Base-by-base conservation (phyloP, 1,139 yeast genomes). In the Candida smagusa region DNA sequence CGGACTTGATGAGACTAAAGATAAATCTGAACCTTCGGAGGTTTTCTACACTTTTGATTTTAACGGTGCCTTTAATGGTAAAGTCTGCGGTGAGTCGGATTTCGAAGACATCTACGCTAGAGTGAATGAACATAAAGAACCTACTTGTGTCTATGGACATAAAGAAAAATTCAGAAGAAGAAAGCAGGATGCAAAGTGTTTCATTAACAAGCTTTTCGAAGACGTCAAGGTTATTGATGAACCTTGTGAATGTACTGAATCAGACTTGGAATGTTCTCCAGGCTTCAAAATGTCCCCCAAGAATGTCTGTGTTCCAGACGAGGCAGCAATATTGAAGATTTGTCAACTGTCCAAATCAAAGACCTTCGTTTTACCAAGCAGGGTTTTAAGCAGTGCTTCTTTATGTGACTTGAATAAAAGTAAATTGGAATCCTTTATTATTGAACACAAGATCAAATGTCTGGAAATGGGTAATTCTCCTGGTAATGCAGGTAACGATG, bases 101-200 rank as follows among this genome's bases (percentile, higher is more conserved):
- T 70, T 81, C 50, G 96, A 88, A 59, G 72, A 69, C n/a, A 74
- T 87, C 70, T 70, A 68, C 43, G 84, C 86, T 1, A 68, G 88
- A 49, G 63, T 69, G 29, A 69, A 72, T 12, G 54, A 53, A 1
- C 63, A 70, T n/a, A 63, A 69, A 5, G 61, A 69, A 4, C 86
- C 86, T 1, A 51, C 68, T 9, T 89, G 96, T 63, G 65, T 85
- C 27, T 74, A 77, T 66, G 97, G 97, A 7, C 86, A 79, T 41
- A 76, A 69, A 48, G 89, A 84, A 50, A 74, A 68, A 41, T 83
- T 80, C 53, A 63, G 53, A 41, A 74, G 96, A 58, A 79, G 95
- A 62, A 86, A 85, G 52, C 71, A 69, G 28, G 77, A 72, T 39
- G 77, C 92, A 0, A 54, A 79, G 43, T 89, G 97, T 65, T 77